Conservation (phyloP, 2,329 filamentous ascomycete genomes). For the Capronia americana region DNA sequence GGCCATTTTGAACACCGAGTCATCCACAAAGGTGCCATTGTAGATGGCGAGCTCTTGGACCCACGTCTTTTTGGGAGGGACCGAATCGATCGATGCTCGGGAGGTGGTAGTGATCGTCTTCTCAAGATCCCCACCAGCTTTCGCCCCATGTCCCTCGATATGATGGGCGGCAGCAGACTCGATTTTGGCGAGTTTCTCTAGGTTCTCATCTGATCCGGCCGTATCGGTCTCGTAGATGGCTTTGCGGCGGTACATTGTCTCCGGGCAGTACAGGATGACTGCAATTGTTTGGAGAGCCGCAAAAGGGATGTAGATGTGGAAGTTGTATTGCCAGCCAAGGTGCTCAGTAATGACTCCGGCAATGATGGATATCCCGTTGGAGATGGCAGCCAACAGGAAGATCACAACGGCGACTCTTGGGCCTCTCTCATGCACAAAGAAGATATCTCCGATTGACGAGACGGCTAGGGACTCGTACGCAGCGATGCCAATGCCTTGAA, state of each 20-base stretch:
- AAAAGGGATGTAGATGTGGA: slow-evolving; percentile 31
- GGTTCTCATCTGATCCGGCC: slow-evolving; percentile 31
- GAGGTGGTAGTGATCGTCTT: slow-evolving; percentile 19
- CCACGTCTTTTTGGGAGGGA: slow-evolving; percentile 29
- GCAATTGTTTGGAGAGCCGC: slow-evolving; percentile 21
- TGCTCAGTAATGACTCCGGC: slow-evolving; percentile 49
- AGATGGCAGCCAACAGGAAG: slow-evolving; percentile 48
- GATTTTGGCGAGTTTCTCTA: slow-evolving; percentile 32
- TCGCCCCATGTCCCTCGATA: slow-evolving; percentile 8
- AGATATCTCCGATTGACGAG: slow-evolving; percentile 52
- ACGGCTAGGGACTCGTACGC: slow-evolving; percentile 50
- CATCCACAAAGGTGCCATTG: slow-evolving; percentile 27
- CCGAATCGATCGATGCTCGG: slow-evolving; percentile 18
- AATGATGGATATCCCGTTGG: slow-evolving; percentile 47
- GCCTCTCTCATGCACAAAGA: slow-evolving; percentile 46
- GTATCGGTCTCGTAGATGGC: slow-evolving; percentile 34
- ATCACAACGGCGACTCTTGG: slow-evolving; percentile 48
- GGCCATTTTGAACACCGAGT: slow-evolving; percentile 39
- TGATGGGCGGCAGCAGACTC: slow-evolving; percentile 27
- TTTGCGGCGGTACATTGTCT: slow-evolving; percentile 32
- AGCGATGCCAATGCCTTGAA: slow-evolving; percentile 53
- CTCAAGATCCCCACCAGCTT: slow-evolving; percentile 19
- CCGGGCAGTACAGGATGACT: slow-evolving; percentile 28
- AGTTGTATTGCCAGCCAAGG: slow-evolving; percentile 39
- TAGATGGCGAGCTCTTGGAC: slow-evolving; percentile 30